A percentile compares a stretch with the other conserved stretches of the same genome.
Evolutionary conservation across 176 grass and related monocot species (phyloP).

Genomic region (Triticum aestivum): IWGSC_CS_RefSeq_v2.1 NC_057810.1:117589119-117589618

Average conservation of each 20-base stretch:
- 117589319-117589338: background rate
- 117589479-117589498: constrained; percentile 28
- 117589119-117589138: constrained; percentile 67
- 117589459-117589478: constrained; percentile 22
- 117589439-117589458: constrained; percentile 13
- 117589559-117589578: constrained; percentile 89
- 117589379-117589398: no score
- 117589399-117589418: no score
- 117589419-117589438: background rate
- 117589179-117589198: constrained; percentile 49
- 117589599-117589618: constrained; percentile 61
- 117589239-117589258: constrained; percentile 27
- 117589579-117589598: constrained; percentile 69
- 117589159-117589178: constrained; percentile 56
- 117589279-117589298: constrained; percentile 82
- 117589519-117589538: constrained; percentile 82
- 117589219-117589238: constrained; percentile 14
- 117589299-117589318: constrained; percentile 34
- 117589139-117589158: constrained; percentile 59
- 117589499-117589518: constrained; percentile 76
- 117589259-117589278: constrained; percentile 66
- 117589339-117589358: background rate
- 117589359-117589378: background rate
- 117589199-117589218: background rate
- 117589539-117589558: constrained; percentile 91